phyloP scores from a whole-genome alignment of 106 monocot genomes.

The Dioscorea zingiberensis region DNA sequence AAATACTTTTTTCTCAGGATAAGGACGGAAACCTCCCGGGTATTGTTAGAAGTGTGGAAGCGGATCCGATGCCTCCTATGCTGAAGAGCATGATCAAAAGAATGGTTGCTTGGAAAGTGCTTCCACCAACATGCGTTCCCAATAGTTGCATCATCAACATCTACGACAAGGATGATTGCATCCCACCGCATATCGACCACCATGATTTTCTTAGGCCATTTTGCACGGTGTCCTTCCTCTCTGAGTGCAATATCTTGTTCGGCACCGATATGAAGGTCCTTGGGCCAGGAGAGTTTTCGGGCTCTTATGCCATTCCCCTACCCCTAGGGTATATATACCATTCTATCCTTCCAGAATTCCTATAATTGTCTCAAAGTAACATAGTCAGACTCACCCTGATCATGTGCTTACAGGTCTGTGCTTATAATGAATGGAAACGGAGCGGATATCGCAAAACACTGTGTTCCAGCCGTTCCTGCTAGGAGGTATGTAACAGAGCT shows the following conservation, averaged over 20 bases:
- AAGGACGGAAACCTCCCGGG: constrained; percentile 45
- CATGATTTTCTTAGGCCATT: constrained; percentile 57
- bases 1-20: constrained; percentile 18
- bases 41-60: constrained; percentile 41
- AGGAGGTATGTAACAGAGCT: constrained; percentile 21
- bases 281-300: constrained; percentile 35
- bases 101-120: constrained; percentile 41
- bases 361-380: background rate
- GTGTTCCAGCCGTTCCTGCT: constrained; percentile 34
- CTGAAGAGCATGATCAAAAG: constrained; percentile 45
- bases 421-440: constrained; percentile 60
- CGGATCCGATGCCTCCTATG: constrained; percentile 34
- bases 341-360: background rate
- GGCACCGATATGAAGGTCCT: constrained; percentile 32
- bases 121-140: constrained; percentile 37
- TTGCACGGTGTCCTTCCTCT: constrained; percentile 44
- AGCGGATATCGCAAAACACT: constrained; percentile 50
- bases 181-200: constrained; percentile 61
- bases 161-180: constrained; percentile 57
- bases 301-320: constrained; percentile 30
- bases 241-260: constrained; percentile 43
- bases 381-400: too few relatives aligned
- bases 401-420: constrained; percentile 38
- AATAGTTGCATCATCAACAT: constrained; percentile 63
- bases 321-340: constrained; percentile 32